Percentiles rank a stretch among this genome's conserved stretches.
Evolutionary conservation across 352 stramenopile species (phyloP).

Genomic region (Elongisporangium prolatum): DNA sequence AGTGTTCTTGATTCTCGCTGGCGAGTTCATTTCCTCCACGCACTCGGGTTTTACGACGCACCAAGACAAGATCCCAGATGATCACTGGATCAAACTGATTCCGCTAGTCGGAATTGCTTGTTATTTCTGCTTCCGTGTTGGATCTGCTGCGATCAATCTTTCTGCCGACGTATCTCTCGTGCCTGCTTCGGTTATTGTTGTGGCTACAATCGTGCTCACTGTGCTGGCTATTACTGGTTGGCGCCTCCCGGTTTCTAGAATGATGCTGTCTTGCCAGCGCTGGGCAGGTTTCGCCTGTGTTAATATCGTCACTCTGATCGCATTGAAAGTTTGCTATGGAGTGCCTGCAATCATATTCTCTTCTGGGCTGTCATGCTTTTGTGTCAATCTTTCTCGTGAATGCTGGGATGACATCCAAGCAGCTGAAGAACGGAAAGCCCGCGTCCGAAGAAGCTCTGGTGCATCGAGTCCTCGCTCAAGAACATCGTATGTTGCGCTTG

Average conservation of each 20-base stretch:
- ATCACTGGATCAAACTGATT: constrained; percentile 79
- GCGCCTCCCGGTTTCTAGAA: constrained; percentile 28
- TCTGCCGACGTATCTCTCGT: constrained; percentile 34
- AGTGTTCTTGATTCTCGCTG: constrained; percentile 45
- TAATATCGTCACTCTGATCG: constrained; percentile 35
- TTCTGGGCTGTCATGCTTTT: constrained; percentile 58
- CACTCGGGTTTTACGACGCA: constrained; percentile 17
- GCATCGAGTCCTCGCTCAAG: background rate
- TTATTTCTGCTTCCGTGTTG: constrained; percentile 56
- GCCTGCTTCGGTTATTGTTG: constrained; percentile 21
- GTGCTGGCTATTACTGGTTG: constrained; percentile 41
- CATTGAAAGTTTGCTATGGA: constrained; percentile 36
- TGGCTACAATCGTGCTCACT: constrained; percentile 42
- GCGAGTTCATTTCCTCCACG: constrained; percentile 37
- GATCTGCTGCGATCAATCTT: constrained; percentile 34
- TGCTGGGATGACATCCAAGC: constrained; percentile 73
- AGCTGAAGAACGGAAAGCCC: constrained; percentile 5
- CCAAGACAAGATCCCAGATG: constrained; percentile 40
- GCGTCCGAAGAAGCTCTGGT: background rate
- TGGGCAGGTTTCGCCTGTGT: constrained; percentile 38
- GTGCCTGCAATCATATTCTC: constrained; percentile 48
- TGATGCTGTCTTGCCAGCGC: constrained; percentile 20
- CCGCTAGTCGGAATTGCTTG: constrained; percentile 59
- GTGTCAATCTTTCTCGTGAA: constrained; percentile 54
- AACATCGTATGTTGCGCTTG: background rate